Base-by-base conservation (phyloP, 148 eudicot species). In the Fagopyrum esculentum region DNA sequence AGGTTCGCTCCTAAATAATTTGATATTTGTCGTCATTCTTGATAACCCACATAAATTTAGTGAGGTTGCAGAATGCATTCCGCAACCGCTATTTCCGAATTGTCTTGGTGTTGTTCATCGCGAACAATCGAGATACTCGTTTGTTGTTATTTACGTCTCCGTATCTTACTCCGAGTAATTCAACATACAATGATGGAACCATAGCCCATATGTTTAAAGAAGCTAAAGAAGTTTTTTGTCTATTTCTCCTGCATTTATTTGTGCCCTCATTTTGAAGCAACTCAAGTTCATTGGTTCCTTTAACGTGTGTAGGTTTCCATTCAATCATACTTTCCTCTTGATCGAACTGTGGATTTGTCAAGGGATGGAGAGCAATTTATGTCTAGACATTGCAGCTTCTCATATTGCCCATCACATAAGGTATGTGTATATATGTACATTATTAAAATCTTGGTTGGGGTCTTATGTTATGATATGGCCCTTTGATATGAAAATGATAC, bases 261-360 rank as follows among this genome's bases (percentile, higher is more conserved):
- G 70, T 66, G 71, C 71, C 71, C 71, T 66, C 9, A 43, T 15
- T 1, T 5, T 43, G 47, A 66, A 66, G 71, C 71, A 66, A 66
- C 71, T 66, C 46, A 5, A 66, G 11, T 40, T 6, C 16, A 66
- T 40, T 66, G 71, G 71, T 13, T 66, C 8, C 71, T 66, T 66
- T 66, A 11, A 66, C 6, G 46, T 43, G 0, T 63, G 26, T 63
- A 63, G 45, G 69, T 11, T 63, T 63, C n/a, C 69, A 63, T 63
- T 4, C 26, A 30, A 26, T 61, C 16, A 26, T 60, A 19, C 1
- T 60, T 22, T 22, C 7, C 66, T 26, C 66, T 60, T 35, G 40
- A 35, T 35, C 40, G 66, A 60, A 60, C 66, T 60, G 66, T 60
- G 35, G 26, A 60, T 6, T 22, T 61, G 6, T 29, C 10, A 61